Evolutionary conservation across 2,329 filamentous ascomycete species (phyloP), one percentile per base, ranked within the genome.

Genomic region (Fonsecaea nubica): DNA sequence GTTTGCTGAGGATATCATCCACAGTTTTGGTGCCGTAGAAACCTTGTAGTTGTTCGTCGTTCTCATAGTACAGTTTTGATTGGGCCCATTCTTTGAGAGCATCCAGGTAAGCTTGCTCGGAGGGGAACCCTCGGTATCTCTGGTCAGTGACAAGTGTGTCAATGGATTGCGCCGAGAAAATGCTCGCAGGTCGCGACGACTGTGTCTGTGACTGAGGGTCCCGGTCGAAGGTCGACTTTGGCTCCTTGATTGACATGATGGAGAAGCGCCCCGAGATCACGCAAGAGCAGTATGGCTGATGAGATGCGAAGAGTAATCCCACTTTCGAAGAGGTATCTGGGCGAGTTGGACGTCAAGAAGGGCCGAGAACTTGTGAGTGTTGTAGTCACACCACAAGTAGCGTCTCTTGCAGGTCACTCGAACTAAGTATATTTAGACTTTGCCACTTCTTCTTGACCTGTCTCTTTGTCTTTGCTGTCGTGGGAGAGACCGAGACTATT

Each of bases 121-220:
- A 69, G 12, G 63, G 57, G 48, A 66, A 70, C 1, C 68, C 68
- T 45, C 63, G 66, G 50, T 70, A 67, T 53, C 62, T 54, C 42
- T 57, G 42, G 52, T 69, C 64, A n/a, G 62, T 55, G 18, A 69
- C 67, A 48, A 69, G 61, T 6, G 67, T 69, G 45, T 67, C 64
- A 18, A 69, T 90, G 70, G 87, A 90, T 76, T 87, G 85, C 0
- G 68, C 86, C 35, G 76, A 83, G 67, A 76, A 89, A 32, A 68
- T 52, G 56, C 4, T 79, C 81, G 56, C 80, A 83, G 13, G 71
- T 71, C 21, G 62, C 10, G 67, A 63, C 4, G 59, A 30, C 13
- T 21, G 2, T 74, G 5, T 75, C 9, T 35, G 52, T 74, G 5
- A 76, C 9, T 35, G 52, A 56, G 35, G 36, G n/a, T 36, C 48